Conservation (phyloP, 1,139 yeast species). For the Kodamaea alishanica region DNA sequence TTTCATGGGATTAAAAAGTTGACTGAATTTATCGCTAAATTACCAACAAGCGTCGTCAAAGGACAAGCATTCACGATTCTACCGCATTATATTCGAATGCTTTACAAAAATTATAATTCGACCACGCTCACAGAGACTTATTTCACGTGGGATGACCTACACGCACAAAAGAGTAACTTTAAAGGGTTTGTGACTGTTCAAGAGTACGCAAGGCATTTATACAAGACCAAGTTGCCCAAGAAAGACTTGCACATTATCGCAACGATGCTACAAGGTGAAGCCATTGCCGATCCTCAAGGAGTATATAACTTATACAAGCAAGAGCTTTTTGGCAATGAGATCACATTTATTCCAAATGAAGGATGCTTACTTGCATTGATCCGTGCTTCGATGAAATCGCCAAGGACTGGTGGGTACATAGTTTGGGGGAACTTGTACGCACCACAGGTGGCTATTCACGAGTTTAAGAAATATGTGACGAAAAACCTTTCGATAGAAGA, state of each 20-base stretch:
- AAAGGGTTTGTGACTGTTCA: conserved; percentile 13
- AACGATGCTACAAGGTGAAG: conserved; percentile 45
- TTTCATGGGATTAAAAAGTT: conserved; percentile 20
- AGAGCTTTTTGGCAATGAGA: conserved; percentile 17
- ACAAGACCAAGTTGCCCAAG: conserved; percentile 13
- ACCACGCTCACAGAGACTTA: conserved; percentile 8
- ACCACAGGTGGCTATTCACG: conserved; percentile 58
- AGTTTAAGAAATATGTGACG: conserved; percentile 41
- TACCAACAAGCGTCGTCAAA: conserved; percentile 8
- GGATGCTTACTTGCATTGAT: conserved; percentile 43
- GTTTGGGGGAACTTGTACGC: conserved; percentile 53
- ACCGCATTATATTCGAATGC: conserved; percentile 30
- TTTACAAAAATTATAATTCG: conserved; percentile 16
- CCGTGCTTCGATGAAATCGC: conserved; percentile 28
- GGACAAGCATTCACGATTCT: conserved; percentile 18
- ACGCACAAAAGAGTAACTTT: conserved; percentile 5
- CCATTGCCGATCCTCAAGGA: conserved; percentile 15
- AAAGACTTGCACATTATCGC: conserved; percentile 31
- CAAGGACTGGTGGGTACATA: conserved; percentile 16
- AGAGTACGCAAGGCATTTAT: conserved; percentile 26
- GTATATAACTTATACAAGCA: conserved; percentile 11
- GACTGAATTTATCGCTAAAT: conserved; percentile 17
- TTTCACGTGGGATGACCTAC: conserved; percentile 20
- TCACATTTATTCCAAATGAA: conserved; percentile 27
- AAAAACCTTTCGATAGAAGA: conserved; percentile 15